Evolutionary conservation across 129 eudicot genomes (phyloP), one percentile per base, ranked within the genome.

Genomic region (Flaveria linearis): DNA sequence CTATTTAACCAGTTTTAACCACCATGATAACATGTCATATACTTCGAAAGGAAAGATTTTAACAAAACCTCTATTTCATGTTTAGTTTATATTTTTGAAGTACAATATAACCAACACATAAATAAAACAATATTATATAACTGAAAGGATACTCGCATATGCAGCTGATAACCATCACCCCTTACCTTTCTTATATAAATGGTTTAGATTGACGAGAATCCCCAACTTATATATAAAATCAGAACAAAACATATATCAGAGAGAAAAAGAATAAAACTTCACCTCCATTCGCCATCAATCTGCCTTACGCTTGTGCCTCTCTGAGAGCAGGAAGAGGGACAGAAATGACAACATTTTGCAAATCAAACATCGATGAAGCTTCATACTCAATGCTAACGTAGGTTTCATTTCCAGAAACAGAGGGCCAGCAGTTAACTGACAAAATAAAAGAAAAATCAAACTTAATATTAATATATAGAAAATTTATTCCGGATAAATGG

Each of bases 201-300:
- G 41, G 41, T 36, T 36, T 36, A 36, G 0, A 36, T 36, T 0
- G 6, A 36, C 41, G 5, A 36, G 0, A 5, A 36, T 36, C 41
- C 41, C 41, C 6, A 0, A 36, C 41, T 4, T 36, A 0, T 5
- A 36, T 36, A 36, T 36, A 36, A 4, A 5, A 36, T 36, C 41
- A 36, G 41, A 36, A 36, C 1, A 36, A 36, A 36, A 36, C 7
- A 36, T 36, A 36, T 36, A 36, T 36, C 7, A 36, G 41, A 61
- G n/a, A n/a, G n/a, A 4, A 25, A 58, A 60, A 14, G 28, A 60
- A 25, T 75, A 66, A 28, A 53, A 63, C 12, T 73, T 84, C 58
- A 93, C 98, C 97, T 93, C 97, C 97, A 93, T 72, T 93, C 96
- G 15, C 99, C 99, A 79, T 95, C 99, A 62, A 95, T 85, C 85